These are phyloP conservation scores for Sporothrix euskadiensis DNA, from an alignment of 2,329 filamentous ascomycete genomes.

Conservation along the genomic window DNA sequence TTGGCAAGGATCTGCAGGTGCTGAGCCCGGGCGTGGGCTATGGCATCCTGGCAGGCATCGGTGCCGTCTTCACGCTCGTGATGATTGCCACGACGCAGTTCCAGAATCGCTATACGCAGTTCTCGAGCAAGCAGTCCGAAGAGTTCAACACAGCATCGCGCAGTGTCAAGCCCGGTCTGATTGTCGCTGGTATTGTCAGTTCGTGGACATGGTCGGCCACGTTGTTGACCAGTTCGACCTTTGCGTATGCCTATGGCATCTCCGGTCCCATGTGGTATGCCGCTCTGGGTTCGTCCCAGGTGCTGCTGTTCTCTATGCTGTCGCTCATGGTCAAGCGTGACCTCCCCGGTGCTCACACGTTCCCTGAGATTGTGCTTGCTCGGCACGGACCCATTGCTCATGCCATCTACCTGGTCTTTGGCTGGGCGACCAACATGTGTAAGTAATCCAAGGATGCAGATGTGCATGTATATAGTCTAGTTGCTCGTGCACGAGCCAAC, in stretches of 20 bases:
- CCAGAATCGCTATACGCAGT: constrained; percentile 43
- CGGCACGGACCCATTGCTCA: constrained; percentile 44
- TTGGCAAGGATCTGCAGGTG: constrained; percentile 28
- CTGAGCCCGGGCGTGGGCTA: constrained; percentile 47
- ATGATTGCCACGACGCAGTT: constrained; percentile 43
- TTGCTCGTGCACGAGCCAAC: constrained; percentile 10
- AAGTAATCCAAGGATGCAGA: background rate
- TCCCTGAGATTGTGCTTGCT: constrained; percentile 45
- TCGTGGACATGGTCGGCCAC: constrained; percentile 54
- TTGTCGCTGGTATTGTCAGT: constrained; percentile 49
- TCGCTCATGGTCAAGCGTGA: constrained; percentile 47
- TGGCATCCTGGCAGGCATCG: constrained; percentile 53
- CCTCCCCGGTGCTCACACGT: constrained; percentile 46
- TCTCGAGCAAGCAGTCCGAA: constrained; percentile 46
- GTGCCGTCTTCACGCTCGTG: constrained; percentile 46
- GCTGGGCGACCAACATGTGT: constrained; percentile 43
- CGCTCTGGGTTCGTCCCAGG: constrained; percentile 44
- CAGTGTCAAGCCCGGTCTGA: constrained; percentile 48
- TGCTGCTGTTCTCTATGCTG: constrained; percentile 45
- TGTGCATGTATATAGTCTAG: background rate
- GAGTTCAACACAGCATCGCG: constrained; percentile 51
- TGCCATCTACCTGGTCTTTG: constrained; percentile 44
- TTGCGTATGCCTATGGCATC: constrained; percentile 47
- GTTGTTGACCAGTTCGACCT: constrained; percentile 43
- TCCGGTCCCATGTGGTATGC: constrained; percentile 47